phyloP scores from a whole-genome alignment of 257 asterid genomes.

The Plantago elongata region DNA sequence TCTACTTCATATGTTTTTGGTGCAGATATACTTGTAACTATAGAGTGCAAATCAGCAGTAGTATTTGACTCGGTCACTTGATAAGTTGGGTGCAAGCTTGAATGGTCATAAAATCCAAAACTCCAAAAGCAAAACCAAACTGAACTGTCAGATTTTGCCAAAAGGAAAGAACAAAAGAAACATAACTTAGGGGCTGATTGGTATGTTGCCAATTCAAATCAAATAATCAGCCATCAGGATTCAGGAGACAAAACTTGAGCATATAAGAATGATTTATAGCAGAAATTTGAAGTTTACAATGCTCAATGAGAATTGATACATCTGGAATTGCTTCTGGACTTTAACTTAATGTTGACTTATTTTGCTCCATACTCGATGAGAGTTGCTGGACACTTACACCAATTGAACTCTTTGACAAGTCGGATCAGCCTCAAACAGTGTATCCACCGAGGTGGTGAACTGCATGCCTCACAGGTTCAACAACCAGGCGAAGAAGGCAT shows the following conservation, averaged over 20 bases:
- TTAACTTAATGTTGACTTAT: neutral
- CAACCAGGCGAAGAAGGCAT: constrained; percentile 20
- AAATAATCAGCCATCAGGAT: too few species aligned
- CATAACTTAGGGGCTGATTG: too few species aligned
- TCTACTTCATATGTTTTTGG: neutral
- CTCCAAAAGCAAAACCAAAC: too few species aligned
- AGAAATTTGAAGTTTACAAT: constrained; percentile 3
- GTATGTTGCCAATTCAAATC: too few species aligned
- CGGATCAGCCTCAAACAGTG: neutral
- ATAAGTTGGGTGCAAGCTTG: constrained; percentile 8
- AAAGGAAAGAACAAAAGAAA: too few species aligned
- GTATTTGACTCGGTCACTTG: too few species aligned
- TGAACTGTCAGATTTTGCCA: too few species aligned
- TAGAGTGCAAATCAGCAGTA: too few species aligned
- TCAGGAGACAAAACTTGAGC: too few species aligned
- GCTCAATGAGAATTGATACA: neutral
- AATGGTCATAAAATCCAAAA: constrained; percentile 20
- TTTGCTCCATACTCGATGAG: neutral
- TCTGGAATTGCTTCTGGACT: neutral
- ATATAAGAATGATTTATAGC: neutral
- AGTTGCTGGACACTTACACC: too few species aligned
- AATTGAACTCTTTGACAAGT: too few species aligned
- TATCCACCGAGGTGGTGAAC: constrained; percentile 50
- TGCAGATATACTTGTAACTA: neutral
- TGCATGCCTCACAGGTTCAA: constrained; percentile 12